These are phyloP conservation scores for Suhomyces anneliseae DNA, from an alignment of 1,139 yeast genomes.

Conservation along the genomic window DNA sequence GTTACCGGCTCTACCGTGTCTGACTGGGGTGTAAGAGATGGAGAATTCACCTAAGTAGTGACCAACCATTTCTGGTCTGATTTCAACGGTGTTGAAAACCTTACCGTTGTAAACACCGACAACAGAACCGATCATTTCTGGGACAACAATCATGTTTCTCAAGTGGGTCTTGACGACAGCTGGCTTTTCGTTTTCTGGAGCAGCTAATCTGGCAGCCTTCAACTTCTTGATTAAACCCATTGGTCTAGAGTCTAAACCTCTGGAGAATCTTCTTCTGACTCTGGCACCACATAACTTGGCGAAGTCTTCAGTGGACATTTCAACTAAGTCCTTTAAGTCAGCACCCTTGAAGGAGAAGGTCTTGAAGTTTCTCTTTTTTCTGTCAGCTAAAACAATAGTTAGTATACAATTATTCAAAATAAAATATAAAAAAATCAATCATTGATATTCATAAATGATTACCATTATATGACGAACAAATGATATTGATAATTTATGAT, in stretches of 20 bases:
- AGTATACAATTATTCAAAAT: conserved; percentile 20
- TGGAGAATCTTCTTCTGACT: conserved; percentile 99
- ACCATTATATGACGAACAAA: too few species aligned
- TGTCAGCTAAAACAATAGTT: conserved; percentile 47
- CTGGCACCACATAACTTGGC: conserved; percentile 96
- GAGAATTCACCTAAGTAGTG: conserved; percentile 99
- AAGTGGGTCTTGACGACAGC: conserved; percentile 98
- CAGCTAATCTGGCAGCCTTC: conserved; percentile 94
- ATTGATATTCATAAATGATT: background rate
- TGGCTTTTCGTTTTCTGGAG: conserved; percentile 96
- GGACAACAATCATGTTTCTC: conserved; percentile 98
- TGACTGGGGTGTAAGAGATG: conserved; percentile 98
- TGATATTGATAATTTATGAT: too few species aligned
- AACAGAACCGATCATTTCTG: conserved; percentile 99
- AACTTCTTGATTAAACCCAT: conserved; percentile 97
- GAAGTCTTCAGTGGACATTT: conserved; percentile 95
- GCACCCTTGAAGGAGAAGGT: conserved; percentile 99
- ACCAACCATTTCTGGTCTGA: conserved; percentile 99
- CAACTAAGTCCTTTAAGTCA: conserved; percentile 92
- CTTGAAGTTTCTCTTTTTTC: conserved; percentile 92
- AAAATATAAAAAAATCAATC: background rate
- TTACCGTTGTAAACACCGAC: conserved; percentile 99
- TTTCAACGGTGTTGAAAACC: conserved; percentile 98
- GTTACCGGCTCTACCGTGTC: conserved; percentile 99
- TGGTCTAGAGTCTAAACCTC: conserved; percentile 96